Percentiles rank a stretch among this genome's conserved stretches.
phyloP scores from a whole-genome alignment of 495 filamentous ascomycete genomes.

The Penicilliopsis zonata region DNA sequence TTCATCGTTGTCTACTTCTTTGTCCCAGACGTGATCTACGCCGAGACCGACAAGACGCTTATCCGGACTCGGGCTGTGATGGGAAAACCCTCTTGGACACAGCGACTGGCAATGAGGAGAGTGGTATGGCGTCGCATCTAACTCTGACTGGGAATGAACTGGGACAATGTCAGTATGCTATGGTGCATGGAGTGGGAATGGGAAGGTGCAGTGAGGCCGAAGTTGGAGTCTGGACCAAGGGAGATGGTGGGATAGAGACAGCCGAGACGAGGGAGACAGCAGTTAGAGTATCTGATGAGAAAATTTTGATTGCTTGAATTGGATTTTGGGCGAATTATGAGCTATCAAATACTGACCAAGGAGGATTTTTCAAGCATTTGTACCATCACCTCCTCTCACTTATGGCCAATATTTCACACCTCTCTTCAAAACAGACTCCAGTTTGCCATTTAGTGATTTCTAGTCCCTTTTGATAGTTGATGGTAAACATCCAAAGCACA shows the following conservation, averaged over 20 bases:
- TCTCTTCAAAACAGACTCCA: no score
- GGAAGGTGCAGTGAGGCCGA: constrained; percentile 52
- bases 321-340: no score
- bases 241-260: constrained; percentile 26
- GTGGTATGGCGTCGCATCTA: constrained; percentile 46
- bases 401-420: no score
- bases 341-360: no score
- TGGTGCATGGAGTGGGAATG: constrained; percentile 75
- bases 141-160: constrained; percentile 27
- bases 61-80: constrained; percentile 41
- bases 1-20: constrained; percentile 48
- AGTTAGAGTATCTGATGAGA: constrained; percentile 47
- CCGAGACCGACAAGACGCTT: constrained; percentile 14
- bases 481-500: no score
- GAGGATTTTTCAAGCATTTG: no score
- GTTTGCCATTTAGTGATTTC: no score
- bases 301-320: constrained; percentile 15
- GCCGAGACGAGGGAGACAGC: constrained; percentile 44
- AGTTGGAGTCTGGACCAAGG: constrained; percentile 25
- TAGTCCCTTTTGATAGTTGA: no score
- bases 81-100: constrained; percentile 49
- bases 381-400: no score
- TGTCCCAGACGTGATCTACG: constrained; percentile 26
- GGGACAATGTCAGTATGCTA: constrained; percentile 27
- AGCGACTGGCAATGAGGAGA: constrained; percentile 57